Conservation (phyloP, 2,329 filamentous ascomycete species). For the Talaromyces sp. region DNA sequence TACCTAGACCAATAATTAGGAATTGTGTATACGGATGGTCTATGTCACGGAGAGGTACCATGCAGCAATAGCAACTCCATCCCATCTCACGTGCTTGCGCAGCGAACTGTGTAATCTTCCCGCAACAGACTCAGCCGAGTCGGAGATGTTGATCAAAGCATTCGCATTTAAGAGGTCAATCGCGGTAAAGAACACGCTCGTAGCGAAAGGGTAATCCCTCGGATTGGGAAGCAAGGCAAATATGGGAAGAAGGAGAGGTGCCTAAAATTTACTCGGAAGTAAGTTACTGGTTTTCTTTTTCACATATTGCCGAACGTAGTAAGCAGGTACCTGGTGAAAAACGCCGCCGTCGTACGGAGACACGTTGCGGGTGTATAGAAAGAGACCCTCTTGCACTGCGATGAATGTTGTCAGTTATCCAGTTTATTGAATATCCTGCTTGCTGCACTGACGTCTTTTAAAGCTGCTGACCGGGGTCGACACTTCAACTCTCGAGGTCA, state of each 20-base stretch:
- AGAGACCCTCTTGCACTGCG: conserved; percentile 89
- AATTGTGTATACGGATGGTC: neutral
- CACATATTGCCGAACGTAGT: neutral
- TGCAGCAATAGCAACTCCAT: conserved; percentile 68
- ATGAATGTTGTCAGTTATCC: neutral
- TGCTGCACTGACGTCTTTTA: conserved; percentile 69
- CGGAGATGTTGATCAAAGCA: conserved; percentile 71
- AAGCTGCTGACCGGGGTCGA: conserved; percentile 97
- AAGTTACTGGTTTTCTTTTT: neutral
- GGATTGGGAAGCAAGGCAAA: conserved; percentile 81
- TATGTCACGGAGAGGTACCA: conserved; percentile 49
- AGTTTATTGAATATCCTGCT: neutral
- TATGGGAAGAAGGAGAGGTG: conserved; percentile 81
- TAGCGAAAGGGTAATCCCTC: conserved; percentile 62
- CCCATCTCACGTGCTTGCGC: conserved; percentile 69
- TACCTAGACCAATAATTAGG: conserved; percentile 54
- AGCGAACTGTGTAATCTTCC: conserved; percentile 74
- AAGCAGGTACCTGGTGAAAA: conserved; percentile 57
- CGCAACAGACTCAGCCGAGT: conserved; percentile 71
- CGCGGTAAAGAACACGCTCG: conserved; percentile 71
- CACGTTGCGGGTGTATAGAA: conserved; percentile 92
- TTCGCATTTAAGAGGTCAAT: conserved; percentile 78
- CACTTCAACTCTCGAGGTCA: conserved; percentile 89
- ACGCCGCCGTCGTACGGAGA: conserved; percentile 95
- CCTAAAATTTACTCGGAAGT: conserved; percentile 44